Evolutionary conservation across 345 rosid species (phyloP), one percentile per base, ranked within the genome.

Genomic region (Ceriops zippeliana): DNA sequence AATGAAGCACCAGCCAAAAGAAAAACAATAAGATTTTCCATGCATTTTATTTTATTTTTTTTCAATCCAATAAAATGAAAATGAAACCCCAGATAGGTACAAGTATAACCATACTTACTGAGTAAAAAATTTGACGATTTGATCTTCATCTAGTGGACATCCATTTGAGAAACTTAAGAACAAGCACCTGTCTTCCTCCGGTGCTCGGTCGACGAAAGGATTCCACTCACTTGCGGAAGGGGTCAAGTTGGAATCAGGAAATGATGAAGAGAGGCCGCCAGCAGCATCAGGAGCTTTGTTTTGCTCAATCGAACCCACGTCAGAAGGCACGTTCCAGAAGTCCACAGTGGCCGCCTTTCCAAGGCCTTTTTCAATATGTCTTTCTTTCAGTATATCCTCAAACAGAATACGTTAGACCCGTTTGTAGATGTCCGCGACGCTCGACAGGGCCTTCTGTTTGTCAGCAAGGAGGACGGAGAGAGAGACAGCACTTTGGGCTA

Each of bases 151-250:
- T n/a, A 78, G 74, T 46, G 84, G 84, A 35, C 62, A 62, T 19
- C 82, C 85, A 32, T 78, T 78, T 1, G 81, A 79, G 65, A 82
- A 82, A 2, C 83, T 82, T 16, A 82, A 26, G 67, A 76, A 82
- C 54, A 79, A 51, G 66, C 83, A 73, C 35, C 82, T 35, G 26
- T 57, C 66, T 8, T 70, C 76, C 69, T 73, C 83, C 2, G 70
- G 57, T 2, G 75, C 72, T 53, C 69, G 51, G 5, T 76, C 61
- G 0, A 1, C 17, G 6, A 1, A 7, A 19, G 76, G 75, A 62
- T 65, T 58, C 82, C 80, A 82, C 42, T 64, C 80, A 16, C 42
- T 65, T 1, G 85, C 85, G 19, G 1, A 37, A 56, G 85, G 80
- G 64, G 73, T 71, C 52, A 78, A 49, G 21, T 30, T 62, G 8